Evolutionary conservation across 805 yeast genomes (phyloP).

Genomic region (Candida orba): DNA sequence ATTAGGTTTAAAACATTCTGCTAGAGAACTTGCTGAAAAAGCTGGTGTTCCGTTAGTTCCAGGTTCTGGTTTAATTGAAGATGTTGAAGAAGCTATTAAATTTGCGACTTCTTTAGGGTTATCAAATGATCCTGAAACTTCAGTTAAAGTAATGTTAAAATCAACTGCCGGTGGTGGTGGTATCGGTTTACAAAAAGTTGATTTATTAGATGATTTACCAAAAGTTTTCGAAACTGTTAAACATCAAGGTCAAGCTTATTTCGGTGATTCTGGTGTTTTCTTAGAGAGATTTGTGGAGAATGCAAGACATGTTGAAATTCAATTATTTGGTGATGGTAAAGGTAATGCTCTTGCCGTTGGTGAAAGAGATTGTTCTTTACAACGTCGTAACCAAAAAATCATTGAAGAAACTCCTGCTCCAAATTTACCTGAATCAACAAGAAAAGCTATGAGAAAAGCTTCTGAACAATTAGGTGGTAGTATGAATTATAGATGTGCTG

Average conservation of each 20-base stretch:
- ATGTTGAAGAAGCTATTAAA: constrained; percentile 65
- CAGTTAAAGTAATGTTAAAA: constrained; percentile 91
- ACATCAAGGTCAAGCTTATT: constrained; percentile 88
- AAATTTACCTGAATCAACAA: constrained; percentile 72
- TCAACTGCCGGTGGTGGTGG: constrained; percentile 99
- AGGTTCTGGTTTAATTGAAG: constrained; percentile 80
- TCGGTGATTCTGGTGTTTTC: constrained; percentile 94
- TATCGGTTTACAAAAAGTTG: constrained; percentile 92
- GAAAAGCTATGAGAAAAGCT: constrained; percentile 68
- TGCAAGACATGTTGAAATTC: constrained; percentile 95
- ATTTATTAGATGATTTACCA: constrained; percentile 70
- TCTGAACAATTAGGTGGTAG: constrained; percentile 77
- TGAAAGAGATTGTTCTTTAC: constrained; percentile 96
- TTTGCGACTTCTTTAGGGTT: constrained; percentile 62
- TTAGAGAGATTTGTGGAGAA: constrained; percentile 91
- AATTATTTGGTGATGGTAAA: constrained; percentile 91
- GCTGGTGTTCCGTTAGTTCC: constrained; percentile 98
- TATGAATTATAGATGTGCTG: constrained; percentile 92
- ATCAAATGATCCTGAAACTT: constrained; percentile 27
- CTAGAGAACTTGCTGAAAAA: constrained; percentile 82
- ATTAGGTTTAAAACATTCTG: constrained; percentile 92
- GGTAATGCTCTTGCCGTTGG: constrained; percentile 93
- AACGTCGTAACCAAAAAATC: constrained; percentile 93
- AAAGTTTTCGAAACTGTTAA: constrained; percentile 84
- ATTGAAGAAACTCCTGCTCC: constrained; percentile 99